Evolutionary conservation across 1,139 yeast species (phyloP), one percentile per base, ranked within the genome.

Genomic region (Suhomyces panamericanus): DNA sequence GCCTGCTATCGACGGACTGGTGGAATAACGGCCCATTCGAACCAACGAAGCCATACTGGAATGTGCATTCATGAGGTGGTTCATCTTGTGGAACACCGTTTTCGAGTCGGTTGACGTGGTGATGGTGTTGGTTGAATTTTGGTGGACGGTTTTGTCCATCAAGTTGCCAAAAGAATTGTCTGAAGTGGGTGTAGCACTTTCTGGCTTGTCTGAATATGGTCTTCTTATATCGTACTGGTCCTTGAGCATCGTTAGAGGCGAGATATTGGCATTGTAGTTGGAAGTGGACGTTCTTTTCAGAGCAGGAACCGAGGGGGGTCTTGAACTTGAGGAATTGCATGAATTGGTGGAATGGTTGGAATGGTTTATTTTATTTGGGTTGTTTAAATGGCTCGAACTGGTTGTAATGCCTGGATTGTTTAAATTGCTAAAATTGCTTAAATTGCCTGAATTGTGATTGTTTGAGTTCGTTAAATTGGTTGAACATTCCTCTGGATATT

Each of bases 181-280:
- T 3, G 67, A 56, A 46, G 39, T 39, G 5, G 46, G 42, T 9
- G 39, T 40, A 14, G 36, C 34, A 16, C 35, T 32, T 30, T 32
- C 17, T 3, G 35, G 36, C 14, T 20, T 28, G 15, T 31, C 29
- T 7, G 30, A 16, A 16, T 20, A 38, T 2, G 70, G 70, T 37
- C 64, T 44, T 44, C 48, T 56, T 6, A 63, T 66, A 39, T 67
- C 55, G 46, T 66, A 66, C 41, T 63, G 62, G 41, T 67, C 70
- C 33, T 58, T 51, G 13, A 66, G 51, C 3, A 64, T 66, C 0
- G 67, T 64, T 32, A 67, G 51, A 2, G 73, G 71, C 2, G 69
- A 64, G 1, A 64, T 44, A 39, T 64, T 60, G 26, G 38, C 38
- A 11, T 31, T 20, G 13, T 17, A n/a, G 4, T 8, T 17, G 16